Evolutionary conservation across 2,329 filamentous ascomycete genomes (phyloP), one percentile per base, ranked within the genome.

Genomic region (Alternaria gaisen): DNA sequence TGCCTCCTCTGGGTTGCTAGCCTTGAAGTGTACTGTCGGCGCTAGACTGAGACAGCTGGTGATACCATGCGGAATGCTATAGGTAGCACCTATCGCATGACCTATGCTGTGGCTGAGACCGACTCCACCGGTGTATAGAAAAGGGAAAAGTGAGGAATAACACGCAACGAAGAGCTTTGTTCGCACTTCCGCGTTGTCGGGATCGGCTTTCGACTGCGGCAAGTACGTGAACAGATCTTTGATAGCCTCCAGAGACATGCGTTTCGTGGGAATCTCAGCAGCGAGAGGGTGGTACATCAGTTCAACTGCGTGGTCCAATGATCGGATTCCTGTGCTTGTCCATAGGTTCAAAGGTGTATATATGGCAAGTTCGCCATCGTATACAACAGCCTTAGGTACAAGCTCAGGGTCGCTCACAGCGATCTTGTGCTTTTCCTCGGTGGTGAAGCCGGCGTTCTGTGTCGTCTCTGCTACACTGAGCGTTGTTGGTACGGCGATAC

Each of bases 291-390:
- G 83, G 65, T 86, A 86, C 74, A 85, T 79, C 14, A 82, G 66
- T 72, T 87, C 85, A 42, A 87, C 80, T 8, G 85, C 84, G 64
- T 87, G 85, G 60, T 87, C 85, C 42, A 87, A 74, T 0, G 85
- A 83, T 41, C 85, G 77, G 47, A 87, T 80, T 41, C 82, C 85
- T 5, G 85, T 87, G 53, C 82, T 82, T 43, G 85, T 77, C 79
- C 83, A 85, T 2, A 87, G 78, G 60, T 77, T 76, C 30, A 80
- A 70, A 0, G 85, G 85, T 14, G 85, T 87, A 58, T 86, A 75
- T 9, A 83, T 65, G 1, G 81, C 84, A 60, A 85, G 83, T 8
- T 80, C 80, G 18, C 82, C 76, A 68, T 87, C 85, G 66, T 87
- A 87, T 36, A 86, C 78, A 32, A 86, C 80, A 46, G 79, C 81